Conservation (phyloP, 768 basidiomycete species). For the Psilocybe cyanescens region DNA sequence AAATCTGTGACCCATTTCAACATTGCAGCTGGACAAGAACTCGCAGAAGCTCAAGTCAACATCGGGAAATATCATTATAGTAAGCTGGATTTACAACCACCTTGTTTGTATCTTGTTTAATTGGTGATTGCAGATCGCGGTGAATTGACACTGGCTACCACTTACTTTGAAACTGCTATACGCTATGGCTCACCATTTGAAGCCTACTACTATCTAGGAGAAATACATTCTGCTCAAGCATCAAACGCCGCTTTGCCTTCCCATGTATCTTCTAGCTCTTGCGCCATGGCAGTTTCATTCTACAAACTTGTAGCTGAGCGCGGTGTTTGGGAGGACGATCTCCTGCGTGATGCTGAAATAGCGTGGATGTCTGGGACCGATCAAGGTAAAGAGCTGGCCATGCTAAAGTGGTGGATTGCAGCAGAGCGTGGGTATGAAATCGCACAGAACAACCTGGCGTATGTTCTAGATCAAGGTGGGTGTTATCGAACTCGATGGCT, state of each 20-base stretch:
- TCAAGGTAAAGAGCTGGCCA: conserved; percentile 78
- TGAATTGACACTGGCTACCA: conserved; percentile 66
- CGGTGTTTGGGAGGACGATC: conserved; percentile 85
- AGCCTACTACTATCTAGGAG: conserved; percentile 91
- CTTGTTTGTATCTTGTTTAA: conserved; percentile 23
- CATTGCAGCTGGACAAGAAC: conserved; percentile 82
- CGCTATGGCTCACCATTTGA: conserved; percentile 92
- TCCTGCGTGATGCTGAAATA: conserved; percentile 79
- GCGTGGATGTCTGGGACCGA: conserved; percentile 74
- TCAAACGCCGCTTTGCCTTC: conserved; percentile 44
- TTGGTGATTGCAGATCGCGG: conserved; percentile 54
- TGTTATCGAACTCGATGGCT: neutral
- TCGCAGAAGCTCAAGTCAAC: conserved; percentile 92
- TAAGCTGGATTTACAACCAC: conserved; percentile 15
- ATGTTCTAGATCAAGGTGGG: conserved; percentile 88
- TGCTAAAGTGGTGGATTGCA: conserved; percentile 94
- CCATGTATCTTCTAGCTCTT: conserved; percentile 69
- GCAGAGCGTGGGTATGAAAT: conserved; percentile 91
- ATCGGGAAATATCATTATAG: conserved; percentile 77
- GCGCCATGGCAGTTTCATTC: conserved; percentile 90
- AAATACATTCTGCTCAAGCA: conserved; percentile 70
- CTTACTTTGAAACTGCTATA: conserved; percentile 84
- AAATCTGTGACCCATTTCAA: conserved; percentile 72
- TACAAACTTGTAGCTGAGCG: conserved; percentile 92
- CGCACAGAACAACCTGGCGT: conserved; percentile 95